Evolutionary conservation across 2,329 filamentous ascomycete species (phyloP).

Genomic region (Onygena corvina): DNA sequence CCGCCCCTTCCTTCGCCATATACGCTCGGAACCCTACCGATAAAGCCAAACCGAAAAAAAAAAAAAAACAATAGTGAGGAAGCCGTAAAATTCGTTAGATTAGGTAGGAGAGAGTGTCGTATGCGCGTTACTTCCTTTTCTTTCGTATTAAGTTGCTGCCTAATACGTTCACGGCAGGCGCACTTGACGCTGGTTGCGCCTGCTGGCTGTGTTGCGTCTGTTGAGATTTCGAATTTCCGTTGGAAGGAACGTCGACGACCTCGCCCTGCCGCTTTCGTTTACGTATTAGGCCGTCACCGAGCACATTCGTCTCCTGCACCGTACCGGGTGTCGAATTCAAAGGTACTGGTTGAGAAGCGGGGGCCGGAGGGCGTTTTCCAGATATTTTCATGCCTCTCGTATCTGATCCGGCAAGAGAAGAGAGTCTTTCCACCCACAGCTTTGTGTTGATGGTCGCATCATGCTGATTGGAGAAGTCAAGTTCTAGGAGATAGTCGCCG

Average conservation of each 20-base stretch:
- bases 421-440: slow-evolving; percentile 32
- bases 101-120: too few species aligned
- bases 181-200: neutral
- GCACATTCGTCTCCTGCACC: slow-evolving; percentile 20
- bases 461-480: slow-evolving; percentile 33
- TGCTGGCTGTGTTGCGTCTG: neutral
- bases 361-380: slow-evolving; percentile 20
- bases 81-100: too few species aligned
- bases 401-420: slow-evolving; percentile 27
- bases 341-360: neutral
- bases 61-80: too few species aligned
- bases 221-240: neutral
- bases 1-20: neutral
- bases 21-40: neutral
- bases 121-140: slow-evolving; percentile 27
- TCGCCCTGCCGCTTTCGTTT: slow-evolving; percentile 28
- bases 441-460: slow-evolving; percentile 31
- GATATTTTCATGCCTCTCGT: slow-evolving; percentile 28
- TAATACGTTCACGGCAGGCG: slow-evolving; percentile 27
- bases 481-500: slow-evolving; percentile 30
- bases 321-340: neutral
- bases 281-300: slow-evolving; percentile 25
- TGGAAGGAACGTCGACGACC: neutral
- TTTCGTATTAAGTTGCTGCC: slow-evolving; percentile 29
- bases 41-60: neutral